Evolutionary conservation across 2,329 filamentous ascomycete genomes (phyloP).

Genomic region (Claviceps humidiphila): DNA sequence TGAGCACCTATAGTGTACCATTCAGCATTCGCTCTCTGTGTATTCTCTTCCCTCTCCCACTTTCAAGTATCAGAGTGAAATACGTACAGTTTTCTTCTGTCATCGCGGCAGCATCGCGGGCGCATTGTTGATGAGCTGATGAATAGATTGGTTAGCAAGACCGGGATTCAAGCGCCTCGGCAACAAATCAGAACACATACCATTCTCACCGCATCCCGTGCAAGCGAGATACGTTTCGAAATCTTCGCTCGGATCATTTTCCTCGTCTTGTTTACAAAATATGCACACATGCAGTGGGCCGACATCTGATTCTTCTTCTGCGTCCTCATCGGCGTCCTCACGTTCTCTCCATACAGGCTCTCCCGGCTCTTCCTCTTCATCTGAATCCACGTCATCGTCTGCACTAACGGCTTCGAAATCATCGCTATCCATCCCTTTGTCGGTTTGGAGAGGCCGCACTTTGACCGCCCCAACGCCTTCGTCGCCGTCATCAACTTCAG

Average conservation of each 20-base stretch:
- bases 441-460: constrained; percentile 35
- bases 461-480: constrained; percentile 46
- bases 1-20: constrained; percentile 21
- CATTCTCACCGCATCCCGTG: constrained; percentile 64
- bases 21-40: constrained; percentile 12
- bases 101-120: constrained; percentile 46
- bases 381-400: constrained; percentile 39
- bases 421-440: constrained; percentile 35
- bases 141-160: constrained; percentile 26
- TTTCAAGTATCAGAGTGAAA: not conserved
- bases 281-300: constrained; percentile 35
- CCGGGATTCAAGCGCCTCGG: constrained; percentile 6
- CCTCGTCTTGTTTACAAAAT: constrained; percentile 73
- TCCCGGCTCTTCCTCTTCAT: constrained; percentile 34
- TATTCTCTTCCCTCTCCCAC: too few species aligned
- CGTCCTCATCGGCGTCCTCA: constrained; percentile 5
- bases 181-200: constrained; percentile 41
- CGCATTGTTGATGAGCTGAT: constrained; percentile 81
- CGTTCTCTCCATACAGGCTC: constrained; percentile 11
- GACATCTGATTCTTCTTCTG: constrained; percentile 8
- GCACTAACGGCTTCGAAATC: constrained; percentile 33
- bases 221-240: constrained; percentile 72
- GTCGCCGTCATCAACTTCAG: constrained; percentile 18
- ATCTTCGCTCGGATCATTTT: constrained; percentile 68
- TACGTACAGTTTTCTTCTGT: constrained; percentile 20